phyloP scores from a whole-genome alignment of 2,329 filamentous ascomycete genomes.

The Paraphaeosphaeria sporulosa region DNA sequence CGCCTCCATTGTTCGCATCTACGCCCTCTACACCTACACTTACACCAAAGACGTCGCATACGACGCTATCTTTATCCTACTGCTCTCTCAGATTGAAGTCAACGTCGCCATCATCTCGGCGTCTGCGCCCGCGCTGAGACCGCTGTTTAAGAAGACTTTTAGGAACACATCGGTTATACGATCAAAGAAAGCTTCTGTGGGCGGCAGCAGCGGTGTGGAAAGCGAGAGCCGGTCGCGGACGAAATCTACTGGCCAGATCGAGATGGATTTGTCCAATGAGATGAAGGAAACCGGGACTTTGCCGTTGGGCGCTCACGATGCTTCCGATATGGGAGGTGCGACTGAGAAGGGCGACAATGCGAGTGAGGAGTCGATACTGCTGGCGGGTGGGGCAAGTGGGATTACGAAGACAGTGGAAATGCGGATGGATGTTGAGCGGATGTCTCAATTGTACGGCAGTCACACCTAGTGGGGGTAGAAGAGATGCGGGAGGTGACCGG shows the following conservation, averaged over 20 bases:
- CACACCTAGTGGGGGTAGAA: background rate
- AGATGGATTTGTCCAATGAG: constrained; percentile 15
- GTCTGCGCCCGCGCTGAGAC: constrained; percentile 48
- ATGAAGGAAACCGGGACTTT: background rate
- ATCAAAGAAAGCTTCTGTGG: constrained; percentile 5
- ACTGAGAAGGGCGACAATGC: background rate
- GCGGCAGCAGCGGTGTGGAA: background rate
- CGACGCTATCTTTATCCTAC: constrained; percentile 28
- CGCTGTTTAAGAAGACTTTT: constrained; percentile 37
- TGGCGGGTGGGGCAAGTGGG: background rate
- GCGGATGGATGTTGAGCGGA: constrained; percentile 7
- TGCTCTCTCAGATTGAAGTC: constrained; percentile 55
- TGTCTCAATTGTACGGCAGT: background rate
- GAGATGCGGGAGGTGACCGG: too few relatives aligned
- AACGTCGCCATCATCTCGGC: constrained; percentile 52
- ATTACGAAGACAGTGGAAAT: constrained; percentile 24
- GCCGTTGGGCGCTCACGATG: background rate
- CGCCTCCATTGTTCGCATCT: constrained; percentile 29
- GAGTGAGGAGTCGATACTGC: constrained; percentile 23
- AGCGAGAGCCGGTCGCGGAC: constrained; percentile 5
- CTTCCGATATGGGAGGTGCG: background rate
- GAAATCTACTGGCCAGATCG: constrained; percentile 16
- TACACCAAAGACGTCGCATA: constrained; percentile 25
- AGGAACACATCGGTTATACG: constrained; percentile 8
- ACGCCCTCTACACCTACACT: constrained; percentile 28